These are phyloP conservation scores for Talaromyces piceae DNA, from an alignment of 2,329 filamentous ascomycete genomes.

Conservation along the genomic window DNA sequence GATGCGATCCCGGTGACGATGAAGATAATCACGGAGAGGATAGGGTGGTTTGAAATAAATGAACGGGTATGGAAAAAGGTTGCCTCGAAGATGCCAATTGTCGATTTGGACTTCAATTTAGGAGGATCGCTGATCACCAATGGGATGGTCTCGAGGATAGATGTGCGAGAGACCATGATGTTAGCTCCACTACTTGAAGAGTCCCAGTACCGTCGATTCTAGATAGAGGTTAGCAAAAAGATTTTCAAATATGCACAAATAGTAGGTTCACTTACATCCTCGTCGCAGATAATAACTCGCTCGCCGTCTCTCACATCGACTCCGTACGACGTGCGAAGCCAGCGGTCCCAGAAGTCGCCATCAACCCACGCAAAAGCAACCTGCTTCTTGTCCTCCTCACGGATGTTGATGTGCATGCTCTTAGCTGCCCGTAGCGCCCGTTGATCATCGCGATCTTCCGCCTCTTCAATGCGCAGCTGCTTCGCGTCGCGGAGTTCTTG, in stretches of 20 bases:
- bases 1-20: constrained; percentile 26
- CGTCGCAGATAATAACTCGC: constrained; percentile 91
- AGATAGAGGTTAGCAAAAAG: constrained; percentile 4
- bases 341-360: constrained; percentile 93
- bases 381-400: constrained; percentile 76
- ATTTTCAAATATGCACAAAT: background rate
- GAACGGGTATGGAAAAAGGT: constrained; percentile 40
- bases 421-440: constrained; percentile 81
- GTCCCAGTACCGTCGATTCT: constrained; percentile 96
- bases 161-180: constrained; percentile 82
- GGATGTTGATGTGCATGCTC: constrained; percentile 84
- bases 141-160: constrained; percentile 73
- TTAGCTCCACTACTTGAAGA: constrained; percentile 78
- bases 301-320: constrained; percentile 81
- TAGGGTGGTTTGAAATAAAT: constrained; percentile 37
- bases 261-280: constrained; percentile 63
- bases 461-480: constrained; percentile 91
- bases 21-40: constrained; percentile 35
- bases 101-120: constrained; percentile 44
- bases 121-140: constrained; percentile 44
- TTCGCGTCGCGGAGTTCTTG: constrained; percentile 92
- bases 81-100: constrained; percentile 40
- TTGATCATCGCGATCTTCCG: constrained; percentile 85
- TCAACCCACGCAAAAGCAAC: constrained; percentile 97
- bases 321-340: constrained; percentile 91